Base-by-base conservation (phyloP, 2,329 filamentous ascomycete species). In the Xylariaceae sp. region DNA sequence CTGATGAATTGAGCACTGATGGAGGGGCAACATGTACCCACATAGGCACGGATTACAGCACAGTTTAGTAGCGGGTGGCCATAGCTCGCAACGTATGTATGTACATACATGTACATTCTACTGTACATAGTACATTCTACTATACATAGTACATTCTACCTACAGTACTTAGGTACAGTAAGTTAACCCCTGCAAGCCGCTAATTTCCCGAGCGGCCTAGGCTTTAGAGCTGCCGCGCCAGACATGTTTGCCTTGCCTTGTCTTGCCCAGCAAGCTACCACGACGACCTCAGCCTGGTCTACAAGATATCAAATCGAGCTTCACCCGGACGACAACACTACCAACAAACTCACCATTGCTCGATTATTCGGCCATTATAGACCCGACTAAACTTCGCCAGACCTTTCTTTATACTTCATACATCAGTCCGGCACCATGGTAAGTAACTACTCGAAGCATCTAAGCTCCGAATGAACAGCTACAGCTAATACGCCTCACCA, bases 401-500 rank as follows among this genome's bases (percentile, higher is more conserved):
- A 52, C 20, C 18, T 54, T 29, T 32, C 45, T 40, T n/a, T 20
- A 26, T 44, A 29, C 51, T 20, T 51, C 19, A 18, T 51, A 48
- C 44, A 14, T 45, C 40, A 52, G 57, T 43, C 50, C 50, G 50
- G 57, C 63, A 64, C 61, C 63, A 71, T 71, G 68, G 75, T 77
- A 69, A 72, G 71, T 55, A 61, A 47, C 42, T 42, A 18, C 42
- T 41, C 29, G 16, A 32, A 44, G 29, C 40, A 20, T n/a, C 21
- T 51, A 61, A 59, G 53, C 57, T 60, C 48, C 46, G 20, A 43
- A 61, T 50, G 48, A 61, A 60, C 55, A 65, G 57, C 44, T 52
- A 44, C 61, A 70, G 71, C 73, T 76, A 71, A 71, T 70, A 42
- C 44, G 52, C 51, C 52, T 37, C 43, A 44, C 26, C 44, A 63